phyloP scores from a whole-genome alignment of 2,329 filamentous ascomycete genomes.

The Colletotrichum cuscutae region DNA sequence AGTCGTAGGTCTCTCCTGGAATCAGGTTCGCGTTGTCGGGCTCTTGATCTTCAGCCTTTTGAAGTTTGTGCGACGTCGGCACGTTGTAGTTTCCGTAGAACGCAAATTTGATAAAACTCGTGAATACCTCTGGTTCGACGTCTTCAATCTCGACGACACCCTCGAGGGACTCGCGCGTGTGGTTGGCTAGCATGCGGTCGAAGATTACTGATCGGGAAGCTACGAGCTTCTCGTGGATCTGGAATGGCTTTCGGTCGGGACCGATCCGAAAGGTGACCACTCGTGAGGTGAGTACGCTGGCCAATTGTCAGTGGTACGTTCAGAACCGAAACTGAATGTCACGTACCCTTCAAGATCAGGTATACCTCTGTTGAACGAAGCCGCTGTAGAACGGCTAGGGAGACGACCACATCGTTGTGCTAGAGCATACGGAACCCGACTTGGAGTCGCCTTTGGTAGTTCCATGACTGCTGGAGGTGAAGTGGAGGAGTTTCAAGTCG shows the following conservation, averaged over 20 bases:
- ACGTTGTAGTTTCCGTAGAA: slow-evolving; percentile 1
- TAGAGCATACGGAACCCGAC: not conserved
- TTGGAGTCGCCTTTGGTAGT: not conserved
- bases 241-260: not conserved
- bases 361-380: not conserved
- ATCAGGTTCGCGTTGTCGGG: not conserved
- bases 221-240: slow-evolving; percentile 9
- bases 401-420: not conserved
- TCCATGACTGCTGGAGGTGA: not conserved
- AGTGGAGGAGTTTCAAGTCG: not conserved
- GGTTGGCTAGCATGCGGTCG: not conserved
- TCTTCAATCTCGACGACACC: not conserved
- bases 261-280: not conserved
- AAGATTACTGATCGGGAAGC: not conserved
- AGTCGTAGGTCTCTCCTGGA: not conserved
- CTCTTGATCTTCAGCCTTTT: not conserved
- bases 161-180: not conserved
- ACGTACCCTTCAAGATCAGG: not conserved
- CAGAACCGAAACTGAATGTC: not conserved
- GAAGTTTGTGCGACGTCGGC: not conserved
- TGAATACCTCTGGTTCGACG: not conserved
- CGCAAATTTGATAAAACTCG: not conserved
- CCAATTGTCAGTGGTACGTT: not conserved
- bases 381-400: not conserved
- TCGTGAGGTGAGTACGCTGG: not conserved